phyloP scores from a whole-genome alignment of 2,329 filamentous ascomycete species.

The Talaromyces sp. region DNA sequence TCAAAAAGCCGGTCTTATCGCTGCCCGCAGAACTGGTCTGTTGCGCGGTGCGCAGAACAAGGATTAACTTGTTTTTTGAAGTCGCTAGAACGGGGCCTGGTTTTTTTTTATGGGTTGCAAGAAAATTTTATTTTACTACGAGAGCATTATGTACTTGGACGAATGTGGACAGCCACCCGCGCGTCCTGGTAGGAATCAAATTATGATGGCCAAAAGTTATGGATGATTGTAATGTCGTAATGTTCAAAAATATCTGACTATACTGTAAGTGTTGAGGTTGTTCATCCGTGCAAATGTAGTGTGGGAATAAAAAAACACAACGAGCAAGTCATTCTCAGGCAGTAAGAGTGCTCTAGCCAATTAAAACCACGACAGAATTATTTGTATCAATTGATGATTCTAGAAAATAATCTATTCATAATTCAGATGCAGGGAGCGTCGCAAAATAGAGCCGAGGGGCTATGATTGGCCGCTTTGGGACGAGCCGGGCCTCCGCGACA shows the following conservation, averaged over 20 bases:
- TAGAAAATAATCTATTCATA: background rate
- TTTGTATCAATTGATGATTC: background rate
- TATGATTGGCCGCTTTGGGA: background rate
- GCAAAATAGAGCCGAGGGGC: background rate
- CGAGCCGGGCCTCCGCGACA: background rate
- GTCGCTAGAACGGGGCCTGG: constrained; percentile 51
- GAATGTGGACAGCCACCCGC: constrained; percentile 34
- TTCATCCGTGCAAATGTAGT: too few species aligned
- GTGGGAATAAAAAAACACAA: background rate
- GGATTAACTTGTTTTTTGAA: constrained; percentile 75
- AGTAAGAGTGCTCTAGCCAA: too few species aligned
- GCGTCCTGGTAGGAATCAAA: constrained; percentile 34
- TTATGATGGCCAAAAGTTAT: constrained; percentile 25
- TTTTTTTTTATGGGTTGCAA: constrained; percentile 35
- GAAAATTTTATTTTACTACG: constrained; percentile 36
- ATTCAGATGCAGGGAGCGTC: background rate
- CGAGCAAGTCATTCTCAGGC: too few species aligned
- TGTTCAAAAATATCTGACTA: background rate
- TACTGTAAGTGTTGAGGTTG: background rate
- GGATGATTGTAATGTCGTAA: background rate
- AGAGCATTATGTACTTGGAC: constrained; percentile 38
- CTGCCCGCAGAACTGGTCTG: constrained; percentile 98
- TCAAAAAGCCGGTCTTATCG: constrained; percentile 99
- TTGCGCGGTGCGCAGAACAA: constrained; percentile 97
- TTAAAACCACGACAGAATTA: too few species aligned